These are phyloP conservation scores for Grosmannia clavigera DNA, from an alignment of 2,329 filamentous ascomycete species.

Conservation along the genomic window DNA sequence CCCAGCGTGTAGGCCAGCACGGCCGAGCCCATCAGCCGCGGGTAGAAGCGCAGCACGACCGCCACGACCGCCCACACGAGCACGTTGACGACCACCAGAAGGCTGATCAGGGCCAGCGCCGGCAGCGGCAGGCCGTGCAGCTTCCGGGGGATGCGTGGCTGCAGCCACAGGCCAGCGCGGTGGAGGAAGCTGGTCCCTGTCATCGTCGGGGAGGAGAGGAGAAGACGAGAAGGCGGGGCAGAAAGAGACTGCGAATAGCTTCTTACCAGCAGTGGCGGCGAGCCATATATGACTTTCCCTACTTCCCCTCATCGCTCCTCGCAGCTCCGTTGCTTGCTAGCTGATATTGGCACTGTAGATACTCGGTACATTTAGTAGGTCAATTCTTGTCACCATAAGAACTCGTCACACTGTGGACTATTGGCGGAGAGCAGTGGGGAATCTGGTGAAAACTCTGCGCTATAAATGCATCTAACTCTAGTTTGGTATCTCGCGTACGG, in stretches of 20 bases:
- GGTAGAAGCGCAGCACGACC: conserved; percentile 39
- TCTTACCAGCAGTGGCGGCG: no score
- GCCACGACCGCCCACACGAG: conserved; percentile 42
- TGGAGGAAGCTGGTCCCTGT: background rate
- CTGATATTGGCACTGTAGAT: no score
- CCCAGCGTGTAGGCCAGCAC: conserved; percentile 81
- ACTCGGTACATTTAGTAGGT: no score
- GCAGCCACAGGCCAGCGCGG: background rate
- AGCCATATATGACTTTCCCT: background rate
- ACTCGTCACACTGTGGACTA: no score
- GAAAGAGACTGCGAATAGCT: background rate
- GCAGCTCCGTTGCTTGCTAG: no score
- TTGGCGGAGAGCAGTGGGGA: no score
- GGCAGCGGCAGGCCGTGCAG: conserved; percentile 19
- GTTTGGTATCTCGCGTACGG: no score
- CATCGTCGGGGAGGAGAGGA: background rate
- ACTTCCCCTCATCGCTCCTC: no score
- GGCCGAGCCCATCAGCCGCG: conserved; percentile 61
- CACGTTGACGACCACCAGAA: conserved; percentile 38
- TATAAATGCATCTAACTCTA: no score
- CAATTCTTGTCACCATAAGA: no score
- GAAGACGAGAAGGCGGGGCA: background rate
- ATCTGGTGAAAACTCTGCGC: no score
- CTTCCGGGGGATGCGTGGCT: conserved; percentile 14
- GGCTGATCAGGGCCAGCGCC: conserved; percentile 34